phyloP scores from a whole-genome alignment of 345 rosid species.

The Hevea brasiliensis region DNA sequence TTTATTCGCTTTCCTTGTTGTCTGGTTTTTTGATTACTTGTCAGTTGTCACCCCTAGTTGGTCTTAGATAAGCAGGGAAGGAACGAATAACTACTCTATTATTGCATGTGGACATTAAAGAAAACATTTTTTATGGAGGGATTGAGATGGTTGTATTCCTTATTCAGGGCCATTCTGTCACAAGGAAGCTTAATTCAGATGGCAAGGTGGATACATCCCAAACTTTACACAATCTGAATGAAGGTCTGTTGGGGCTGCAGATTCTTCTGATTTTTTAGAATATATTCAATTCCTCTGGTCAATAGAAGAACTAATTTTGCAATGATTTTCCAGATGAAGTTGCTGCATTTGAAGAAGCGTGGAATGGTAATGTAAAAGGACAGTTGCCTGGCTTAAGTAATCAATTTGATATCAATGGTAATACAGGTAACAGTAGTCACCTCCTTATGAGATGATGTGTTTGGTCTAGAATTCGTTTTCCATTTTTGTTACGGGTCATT shows the following conservation, averaged over 20 bases:
- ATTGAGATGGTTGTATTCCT: slow-evolving; percentile 15
- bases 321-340: slow-evolving; percentile 51
- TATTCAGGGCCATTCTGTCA: slow-evolving; percentile 72
- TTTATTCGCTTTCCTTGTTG: not conserved
- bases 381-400: slow-evolving; percentile 31
- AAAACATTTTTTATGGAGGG: not conserved
- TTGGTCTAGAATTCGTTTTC: not conserved
- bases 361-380: slow-evolving; percentile 51
- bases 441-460: not conserved
- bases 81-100: not conserved
- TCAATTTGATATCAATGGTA: slow-evolving; percentile 25
- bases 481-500: not conserved
- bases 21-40: not conserved
- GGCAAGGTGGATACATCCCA: slow-evolving; percentile 81
- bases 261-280: not conserved
- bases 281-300: not conserved
- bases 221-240: slow-evolving; percentile 67
- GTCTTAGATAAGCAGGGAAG: not conserved
- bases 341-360: slow-evolving; percentile 56
- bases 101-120: not conserved
- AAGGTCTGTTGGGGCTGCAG: slow-evolving; percentile 45
- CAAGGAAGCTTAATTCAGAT: slow-evolving; percentile 64
- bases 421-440: slow-evolving; percentile 30
- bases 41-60: not conserved
- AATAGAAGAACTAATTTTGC: not conserved